Evolutionary conservation across 163 green algal species (phyloP).

Genomic region (Scenedesmus sp.): DNA sequence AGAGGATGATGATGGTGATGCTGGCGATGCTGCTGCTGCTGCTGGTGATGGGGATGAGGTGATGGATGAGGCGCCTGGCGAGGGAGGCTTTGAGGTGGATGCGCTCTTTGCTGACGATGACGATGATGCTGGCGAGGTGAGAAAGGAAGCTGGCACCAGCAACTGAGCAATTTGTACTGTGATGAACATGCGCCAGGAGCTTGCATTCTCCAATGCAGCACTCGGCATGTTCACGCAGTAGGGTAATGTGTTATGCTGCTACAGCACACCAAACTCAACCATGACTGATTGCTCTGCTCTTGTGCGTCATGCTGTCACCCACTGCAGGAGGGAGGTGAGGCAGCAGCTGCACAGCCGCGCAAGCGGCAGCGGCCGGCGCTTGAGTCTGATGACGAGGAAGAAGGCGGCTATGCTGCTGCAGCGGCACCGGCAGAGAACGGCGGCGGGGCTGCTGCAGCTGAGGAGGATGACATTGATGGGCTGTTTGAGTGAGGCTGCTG

Average conservation of each 20-base stretch:
- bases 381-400: slow-evolving; percentile 40
- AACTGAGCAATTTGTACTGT: background rate
- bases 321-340: background rate
- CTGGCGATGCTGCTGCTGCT: background rate
- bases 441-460: background rate
- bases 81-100: slow-evolving; percentile 28
- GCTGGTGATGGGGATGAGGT: slow-evolving; percentile 13
- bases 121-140: slow-evolving; percentile 15
- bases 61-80: background rate
- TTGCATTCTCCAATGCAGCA: background rate
- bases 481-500: slow-evolving; percentile 8
- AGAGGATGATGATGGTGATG: background rate
- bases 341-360: background rate
- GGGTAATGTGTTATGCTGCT: background rate
- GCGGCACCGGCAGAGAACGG: background rate
- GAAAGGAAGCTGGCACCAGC: background rate
- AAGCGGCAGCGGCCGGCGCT: slow-evolving; percentile 41
- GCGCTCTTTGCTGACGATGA: slow-evolving; percentile 46
- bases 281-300: background rate
- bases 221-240: no score
- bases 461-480: slow-evolving; percentile 19
- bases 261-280: background rate
- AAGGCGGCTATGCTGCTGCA: slow-evolving; percentile 1
- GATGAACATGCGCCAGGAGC: background rate
- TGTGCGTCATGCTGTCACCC: background rate